These are phyloP conservation scores for Penicillium argentinense DNA, from an alignment of 495 filamentous ascomycete species.

Conservation along the genomic window DNA sequence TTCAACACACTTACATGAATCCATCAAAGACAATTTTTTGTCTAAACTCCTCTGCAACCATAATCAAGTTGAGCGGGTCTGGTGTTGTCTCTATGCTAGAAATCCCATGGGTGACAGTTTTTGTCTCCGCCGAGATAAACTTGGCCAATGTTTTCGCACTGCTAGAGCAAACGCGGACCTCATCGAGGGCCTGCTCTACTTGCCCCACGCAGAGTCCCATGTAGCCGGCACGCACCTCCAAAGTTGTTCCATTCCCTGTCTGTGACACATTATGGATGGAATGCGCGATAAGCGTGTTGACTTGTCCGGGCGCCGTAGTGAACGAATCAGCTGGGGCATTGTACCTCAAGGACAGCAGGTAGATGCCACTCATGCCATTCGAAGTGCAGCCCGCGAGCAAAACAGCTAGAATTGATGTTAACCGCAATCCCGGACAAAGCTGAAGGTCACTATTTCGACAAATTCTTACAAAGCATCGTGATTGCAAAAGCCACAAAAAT, in stretches of 20 bases:
- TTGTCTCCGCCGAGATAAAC: no score
- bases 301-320: not conserved
- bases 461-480: constrained; percentile 11
- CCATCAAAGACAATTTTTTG: constrained; percentile 22
- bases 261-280: constrained; percentile 6
- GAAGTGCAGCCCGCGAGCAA: constrained; percentile 16
- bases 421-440: not conserved
- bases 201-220: constrained; percentile 14
- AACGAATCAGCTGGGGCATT: not conserved
- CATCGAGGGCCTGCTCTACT: no score
- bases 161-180: constrained; percentile 2
- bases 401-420: constrained; percentile 4
- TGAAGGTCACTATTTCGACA: no score
- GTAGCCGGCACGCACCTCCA: constrained; percentile 16
- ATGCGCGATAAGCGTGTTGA: constrained; percentile 8
- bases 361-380: constrained; percentile 11
- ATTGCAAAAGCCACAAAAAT: constrained; percentile 5
- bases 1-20: constrained; percentile 15
- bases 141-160: constrained; percentile 4
- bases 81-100: no score
- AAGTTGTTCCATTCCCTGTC: not conserved
- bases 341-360: constrained; percentile 16
- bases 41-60: constrained; percentile 14
- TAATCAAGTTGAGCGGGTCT: constrained; percentile 20
- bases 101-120: no score